Conservation (phyloP, 352 stramenopile species). For the Globisporangium barbulae region DNA sequence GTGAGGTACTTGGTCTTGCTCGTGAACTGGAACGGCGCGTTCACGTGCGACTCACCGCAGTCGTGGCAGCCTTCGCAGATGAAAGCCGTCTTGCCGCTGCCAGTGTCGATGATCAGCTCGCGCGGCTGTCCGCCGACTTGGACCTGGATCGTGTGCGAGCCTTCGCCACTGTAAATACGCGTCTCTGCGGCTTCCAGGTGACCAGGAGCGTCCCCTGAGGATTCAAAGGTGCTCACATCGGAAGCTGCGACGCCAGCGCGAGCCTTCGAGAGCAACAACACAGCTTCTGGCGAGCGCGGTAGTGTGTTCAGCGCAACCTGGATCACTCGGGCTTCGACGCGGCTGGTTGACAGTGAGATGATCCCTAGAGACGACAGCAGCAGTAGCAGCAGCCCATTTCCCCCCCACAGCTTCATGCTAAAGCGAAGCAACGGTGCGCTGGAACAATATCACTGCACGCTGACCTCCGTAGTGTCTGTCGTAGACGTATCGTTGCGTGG, state of each 20-base stretch:
- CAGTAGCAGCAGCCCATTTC: neutral
- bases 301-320: constrained; percentile 12
- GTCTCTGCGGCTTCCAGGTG: constrained; percentile 13
- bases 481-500: neutral
- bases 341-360: neutral
- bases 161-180: constrained; percentile 33
- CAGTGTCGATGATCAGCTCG: constrained; percentile 96
- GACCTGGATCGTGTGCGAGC: constrained; percentile 74
- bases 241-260: neutral
- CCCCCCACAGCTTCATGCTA: constrained; percentile 3
- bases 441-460: neutral
- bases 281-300: neutral
- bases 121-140: constrained; percentile 55
- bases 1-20: constrained; percentile 40
- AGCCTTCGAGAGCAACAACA: constrained; percentile 2
- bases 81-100: constrained; percentile 94
- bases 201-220: too few relatives aligned
- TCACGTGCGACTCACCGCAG: constrained; percentile 86
- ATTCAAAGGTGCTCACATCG: neutral
- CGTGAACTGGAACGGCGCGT: constrained; percentile 68
- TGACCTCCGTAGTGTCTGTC: neutral
- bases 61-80: constrained; percentile 87
- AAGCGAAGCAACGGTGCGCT: neutral
- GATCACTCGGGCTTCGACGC: neutral
- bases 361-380: neutral